Conservation (phyloP, 2,329 filamentous ascomycete species). For the Fusarium falciforme region DNA sequence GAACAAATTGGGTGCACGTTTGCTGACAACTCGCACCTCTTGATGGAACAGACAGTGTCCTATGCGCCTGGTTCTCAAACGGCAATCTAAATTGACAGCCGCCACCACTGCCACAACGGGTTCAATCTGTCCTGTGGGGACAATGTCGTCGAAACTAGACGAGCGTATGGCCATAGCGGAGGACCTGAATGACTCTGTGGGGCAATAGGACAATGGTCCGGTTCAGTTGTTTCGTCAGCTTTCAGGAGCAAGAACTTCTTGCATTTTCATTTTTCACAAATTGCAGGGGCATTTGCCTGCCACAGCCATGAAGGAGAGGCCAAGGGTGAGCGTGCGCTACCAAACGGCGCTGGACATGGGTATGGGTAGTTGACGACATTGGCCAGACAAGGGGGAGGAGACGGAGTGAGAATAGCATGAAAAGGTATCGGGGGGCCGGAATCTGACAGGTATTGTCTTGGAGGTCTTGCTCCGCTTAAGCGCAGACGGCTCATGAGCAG, state of each 20-base stretch:
- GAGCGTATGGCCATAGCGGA: conserved; percentile 25
- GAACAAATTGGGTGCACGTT: not conserved
- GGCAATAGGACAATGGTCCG: not conserved
- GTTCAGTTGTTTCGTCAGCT: not conserved
- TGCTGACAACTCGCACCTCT: not conserved
- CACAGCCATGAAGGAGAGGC: conserved; percentile 13
- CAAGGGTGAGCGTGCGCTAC: not conserved
- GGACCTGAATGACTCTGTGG: conserved; percentile 16
- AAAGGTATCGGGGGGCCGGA: conserved; percentile 9
- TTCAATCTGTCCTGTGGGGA: conserved; percentile 16
- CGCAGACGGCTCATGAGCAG: conserved; percentile 35
- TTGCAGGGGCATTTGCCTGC: conserved; percentile 13
- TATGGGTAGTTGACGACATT: conserved; percentile 2
- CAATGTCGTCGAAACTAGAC: conserved; percentile 15
- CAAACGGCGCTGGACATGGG: conserved; percentile 26
- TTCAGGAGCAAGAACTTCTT: not conserved
- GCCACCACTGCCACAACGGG: conserved; percentile 16
- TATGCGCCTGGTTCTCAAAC: not conserved
- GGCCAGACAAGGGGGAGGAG: conserved; percentile 8
- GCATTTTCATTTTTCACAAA: conserved; percentile 8
- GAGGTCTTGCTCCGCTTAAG: conserved; percentile 34
- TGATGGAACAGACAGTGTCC: not conserved
- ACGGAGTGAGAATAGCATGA: conserved; percentile 1
- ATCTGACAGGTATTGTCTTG: conserved; percentile 37
- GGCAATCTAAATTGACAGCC: conserved; percentile 18